Conservation (phyloP, 2,329 filamentous ascomycete genomes). For the Capronia coronata region DNA sequence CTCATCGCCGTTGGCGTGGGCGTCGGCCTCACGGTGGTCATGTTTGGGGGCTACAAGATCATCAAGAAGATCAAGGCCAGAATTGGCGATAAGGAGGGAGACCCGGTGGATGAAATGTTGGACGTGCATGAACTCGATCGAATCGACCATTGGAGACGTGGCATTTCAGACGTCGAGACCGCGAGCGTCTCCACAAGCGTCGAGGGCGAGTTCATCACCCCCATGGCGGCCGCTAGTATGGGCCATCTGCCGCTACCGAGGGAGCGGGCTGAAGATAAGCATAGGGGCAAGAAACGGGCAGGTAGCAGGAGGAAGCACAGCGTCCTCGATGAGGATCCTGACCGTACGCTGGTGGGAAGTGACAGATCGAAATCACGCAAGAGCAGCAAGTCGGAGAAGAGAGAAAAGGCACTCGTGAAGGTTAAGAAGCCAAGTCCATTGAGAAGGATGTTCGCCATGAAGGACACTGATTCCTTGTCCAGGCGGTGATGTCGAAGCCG, state of each 20-base stretch:
- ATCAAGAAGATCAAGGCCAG: slow-evolving; percentile 67
- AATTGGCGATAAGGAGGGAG: slow-evolving; percentile 29
- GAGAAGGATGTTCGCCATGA: slow-evolving; percentile 26
- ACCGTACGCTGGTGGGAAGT: slow-evolving; percentile 19
- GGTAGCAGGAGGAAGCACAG: slow-evolving; percentile 22
- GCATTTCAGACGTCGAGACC: slow-evolving; percentile 51
- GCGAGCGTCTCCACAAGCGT: slow-evolving; percentile 49
- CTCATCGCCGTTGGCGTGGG: slow-evolving; percentile 85
- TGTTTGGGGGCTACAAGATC: slow-evolving; percentile 95
- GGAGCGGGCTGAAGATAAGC: slow-evolving; percentile 23
- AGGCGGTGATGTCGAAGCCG: slow-evolving; percentile 9
- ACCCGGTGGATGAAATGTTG: slow-evolving; percentile 50
- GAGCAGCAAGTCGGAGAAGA: slow-evolving; percentile 18
- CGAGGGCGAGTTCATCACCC: slow-evolving; percentile 61
- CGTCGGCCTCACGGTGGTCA: slow-evolving; percentile 88
- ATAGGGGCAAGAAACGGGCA: slow-evolving; percentile 32
- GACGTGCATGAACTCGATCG: slow-evolving; percentile 44
- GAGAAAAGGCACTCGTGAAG: slow-evolving; percentile 25
- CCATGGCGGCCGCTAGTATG: slow-evolving; percentile 47
- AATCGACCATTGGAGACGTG: slow-evolving; percentile 58
- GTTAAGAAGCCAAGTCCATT: slow-evolving; percentile 36
- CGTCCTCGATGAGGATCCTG: slow-evolving; percentile 17
- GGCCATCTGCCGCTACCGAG: slow-evolving; percentile 33
- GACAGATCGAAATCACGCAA: slow-evolving; percentile 16
- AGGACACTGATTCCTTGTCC: slow-evolving; percentile 11